Percentiles rank a stretch among this genome's conserved stretches.
Conservation (phyloP, 768 basidiomycete species). For the Leccinum variicolor region DNA sequence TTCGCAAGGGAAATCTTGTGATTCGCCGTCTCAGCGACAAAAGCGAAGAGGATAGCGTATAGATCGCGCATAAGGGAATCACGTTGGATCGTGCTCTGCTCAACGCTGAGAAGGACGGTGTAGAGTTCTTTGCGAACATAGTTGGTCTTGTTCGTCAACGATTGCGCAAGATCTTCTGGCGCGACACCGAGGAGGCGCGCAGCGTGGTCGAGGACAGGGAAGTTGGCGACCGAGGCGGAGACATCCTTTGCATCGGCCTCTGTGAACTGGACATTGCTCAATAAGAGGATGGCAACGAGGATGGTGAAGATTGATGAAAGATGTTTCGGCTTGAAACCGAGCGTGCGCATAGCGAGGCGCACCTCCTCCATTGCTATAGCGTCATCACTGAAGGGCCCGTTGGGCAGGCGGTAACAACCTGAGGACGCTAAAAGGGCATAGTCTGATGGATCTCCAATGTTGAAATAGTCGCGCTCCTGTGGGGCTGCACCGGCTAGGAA, state of each 20-base stretch:
- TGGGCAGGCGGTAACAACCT: slow-evolving; percentile 85
- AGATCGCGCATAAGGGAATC: slow-evolving; percentile 78
- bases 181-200: slow-evolving; percentile 73
- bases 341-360: slow-evolving; percentile 71
- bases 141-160: slow-evolving; percentile 80
- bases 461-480: slow-evolving; percentile 72
- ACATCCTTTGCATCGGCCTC: slow-evolving; percentile 67
- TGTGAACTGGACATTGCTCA: slow-evolving; percentile 79
- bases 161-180: slow-evolving; percentile 74
- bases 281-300: slow-evolving; percentile 74
- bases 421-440: slow-evolving; percentile 83
- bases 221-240: slow-evolving; percentile 53
- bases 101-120: slow-evolving; percentile 72
- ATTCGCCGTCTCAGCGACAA: slow-evolving; percentile 84
- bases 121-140: slow-evolving; percentile 88
- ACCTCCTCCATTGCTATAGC: slow-evolving; percentile 80
- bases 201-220: slow-evolving; percentile 58
- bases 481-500: slow-evolving; percentile 81
- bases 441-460: slow-evolving; percentile 78
- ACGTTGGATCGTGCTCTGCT: slow-evolving; percentile 72
- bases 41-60: slow-evolving; percentile 87
- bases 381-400: slow-evolving; percentile 86
- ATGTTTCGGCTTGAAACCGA: slow-evolving; percentile 93
- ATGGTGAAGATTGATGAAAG: slow-evolving; percentile 76
- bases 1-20: slow-evolving; percentile 62